A percentile compares a stretch with the other conserved stretches of the same genome.
Conservation (phyloP, 2,329 filamentous ascomycete species). For the Fusarium sp. region DNA sequence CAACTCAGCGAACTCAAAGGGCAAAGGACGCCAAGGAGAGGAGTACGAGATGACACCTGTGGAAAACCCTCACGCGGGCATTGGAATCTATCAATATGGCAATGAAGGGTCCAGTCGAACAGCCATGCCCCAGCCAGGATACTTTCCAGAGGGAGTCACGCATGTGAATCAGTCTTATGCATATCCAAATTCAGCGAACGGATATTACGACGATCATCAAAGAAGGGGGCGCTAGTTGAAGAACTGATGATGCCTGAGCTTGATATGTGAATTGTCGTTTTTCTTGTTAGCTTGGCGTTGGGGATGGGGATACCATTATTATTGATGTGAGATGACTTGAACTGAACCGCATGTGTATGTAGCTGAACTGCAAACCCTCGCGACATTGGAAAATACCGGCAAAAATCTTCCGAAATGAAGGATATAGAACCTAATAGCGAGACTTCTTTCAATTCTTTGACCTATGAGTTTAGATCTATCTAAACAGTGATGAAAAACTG, state of each 20-base stretch:
- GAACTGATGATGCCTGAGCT: neutral
- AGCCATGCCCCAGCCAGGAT: constrained; percentile 9
- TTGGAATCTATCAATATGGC: constrained; percentile 21
- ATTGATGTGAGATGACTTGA: constrained; percentile 13
- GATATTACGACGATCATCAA: constrained; percentile 14
- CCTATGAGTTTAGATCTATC: too few species aligned
- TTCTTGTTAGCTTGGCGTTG: constrained; percentile 33
- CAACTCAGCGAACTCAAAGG: constrained; percentile 26
- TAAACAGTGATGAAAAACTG: too few species aligned
- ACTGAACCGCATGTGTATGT: constrained; percentile 3
- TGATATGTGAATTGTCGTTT: constrained; percentile 1
- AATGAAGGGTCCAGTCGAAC: constrained; percentile 15
- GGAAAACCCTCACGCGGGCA: constrained; percentile 53
- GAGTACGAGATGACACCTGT: constrained; percentile 67
- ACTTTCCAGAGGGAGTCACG: constrained; percentile 21
- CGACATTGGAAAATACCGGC: neutral
- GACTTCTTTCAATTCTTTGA: too few species aligned
- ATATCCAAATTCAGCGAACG: constrained; percentile 7
- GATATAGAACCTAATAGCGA: neutral
- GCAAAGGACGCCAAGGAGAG: constrained; percentile 54
- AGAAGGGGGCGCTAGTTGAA: constrained; percentile 15
- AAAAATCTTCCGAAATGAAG: too few species aligned
- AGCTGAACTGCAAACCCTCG: neutral
- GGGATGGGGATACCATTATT: constrained; percentile 32
- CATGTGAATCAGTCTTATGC: constrained; percentile 8